phyloP scores from a whole-genome alignment of 2,329 filamentous ascomycete genomes.

The Myriosclerotinia curreyana region DNA sequence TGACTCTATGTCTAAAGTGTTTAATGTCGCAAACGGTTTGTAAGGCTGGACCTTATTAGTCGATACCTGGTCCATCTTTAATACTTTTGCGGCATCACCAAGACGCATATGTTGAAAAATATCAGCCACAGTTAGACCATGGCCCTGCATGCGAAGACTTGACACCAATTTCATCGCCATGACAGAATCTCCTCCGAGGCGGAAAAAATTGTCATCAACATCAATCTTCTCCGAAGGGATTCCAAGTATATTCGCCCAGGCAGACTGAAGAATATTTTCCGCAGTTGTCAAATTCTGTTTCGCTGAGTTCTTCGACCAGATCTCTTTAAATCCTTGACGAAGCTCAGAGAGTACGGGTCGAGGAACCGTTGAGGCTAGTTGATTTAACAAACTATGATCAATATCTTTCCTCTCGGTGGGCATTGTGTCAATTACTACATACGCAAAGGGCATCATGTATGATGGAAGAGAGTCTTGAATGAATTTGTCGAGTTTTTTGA shows the following conservation, averaged over 20 bases:
- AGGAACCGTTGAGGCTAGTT: neutral
- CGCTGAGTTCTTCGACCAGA: constrained; percentile 39
- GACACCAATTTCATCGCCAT: constrained; percentile 48
- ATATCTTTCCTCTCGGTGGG: constrained; percentile 34
- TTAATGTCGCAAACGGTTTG: constrained; percentile 42
- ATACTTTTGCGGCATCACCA: constrained; percentile 13
- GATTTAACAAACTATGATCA: constrained; percentile 37
- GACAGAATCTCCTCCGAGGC: constrained; percentile 42
- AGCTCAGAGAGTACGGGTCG: constrained; percentile 27
- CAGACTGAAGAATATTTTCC: constrained; percentile 40
- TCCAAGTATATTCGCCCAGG: constrained; percentile 38
- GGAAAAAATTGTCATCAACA: constrained; percentile 43
- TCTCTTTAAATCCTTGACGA: constrained; percentile 34
- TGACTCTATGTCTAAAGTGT: constrained; percentile 34
- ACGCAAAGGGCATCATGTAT: constrained; percentile 48
- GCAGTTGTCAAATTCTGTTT: constrained; percentile 34
- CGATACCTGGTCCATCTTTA: constrained; percentile 37
- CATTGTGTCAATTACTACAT: constrained; percentile 44
- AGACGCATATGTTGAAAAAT: constrained; percentile 41
- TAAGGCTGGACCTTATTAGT: constrained; percentile 33
- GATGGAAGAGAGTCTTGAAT: constrained; percentile 46
- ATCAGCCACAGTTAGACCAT: constrained; percentile 44
- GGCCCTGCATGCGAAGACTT: constrained; percentile 29
- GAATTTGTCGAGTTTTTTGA: constrained; percentile 45
- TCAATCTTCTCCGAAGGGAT: constrained; percentile 36